Evolutionary conservation across 2,329 filamentous ascomycete species (phyloP).

Genomic region (Sarocladium strictum): DNA sequence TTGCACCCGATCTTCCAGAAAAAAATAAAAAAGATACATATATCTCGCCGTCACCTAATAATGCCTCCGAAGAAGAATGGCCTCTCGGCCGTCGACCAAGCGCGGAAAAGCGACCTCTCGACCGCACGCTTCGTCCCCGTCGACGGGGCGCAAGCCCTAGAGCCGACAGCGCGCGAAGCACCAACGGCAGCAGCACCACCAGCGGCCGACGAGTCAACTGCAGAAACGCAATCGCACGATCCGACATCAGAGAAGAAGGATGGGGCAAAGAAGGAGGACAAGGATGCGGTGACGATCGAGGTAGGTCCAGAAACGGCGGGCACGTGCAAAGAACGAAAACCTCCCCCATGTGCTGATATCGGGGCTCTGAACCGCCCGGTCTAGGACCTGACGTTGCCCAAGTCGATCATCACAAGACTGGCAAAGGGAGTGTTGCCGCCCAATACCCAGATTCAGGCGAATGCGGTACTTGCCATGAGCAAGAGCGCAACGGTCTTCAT

Average conservation of each 20-base stretch:
- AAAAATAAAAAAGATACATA: no score
- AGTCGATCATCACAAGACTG: slow-evolving; percentile 73
- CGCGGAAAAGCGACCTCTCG: slow-evolving; percentile 39
- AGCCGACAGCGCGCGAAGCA: slow-evolving; percentile 17
- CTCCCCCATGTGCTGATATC: no score
- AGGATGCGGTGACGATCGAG: slow-evolving; percentile 46
- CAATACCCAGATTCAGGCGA: slow-evolving; percentile 78
- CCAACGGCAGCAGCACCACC: slow-evolving; percentile 20
- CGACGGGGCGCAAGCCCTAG: slow-evolving; percentile 29
- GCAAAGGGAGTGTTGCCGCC: slow-evolving; percentile 74
- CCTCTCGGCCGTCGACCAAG: slow-evolving; percentile 25
- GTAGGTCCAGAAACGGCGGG: slow-evolving; percentile 25
- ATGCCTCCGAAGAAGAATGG: slow-evolving; percentile 53
- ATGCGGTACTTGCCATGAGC: slow-evolving; percentile 71
- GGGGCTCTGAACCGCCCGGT: no score
- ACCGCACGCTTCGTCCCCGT: slow-evolving; percentile 37
- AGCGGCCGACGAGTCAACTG: slow-evolving; percentile 26
- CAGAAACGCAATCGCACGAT: slow-evolving; percentile 15
- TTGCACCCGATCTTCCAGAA: no score
- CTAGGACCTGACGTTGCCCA: slow-evolving; percentile 70
- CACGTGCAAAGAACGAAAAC: neutral
- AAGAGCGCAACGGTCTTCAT: slow-evolving; percentile 82
- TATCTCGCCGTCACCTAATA: neutral
- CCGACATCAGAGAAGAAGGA: slow-evolving; percentile 30
- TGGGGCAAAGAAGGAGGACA: slow-evolving; percentile 18